Base-by-base conservation (phyloP, 768 basidiomycete genomes). In the Mycena rosella region DNA sequence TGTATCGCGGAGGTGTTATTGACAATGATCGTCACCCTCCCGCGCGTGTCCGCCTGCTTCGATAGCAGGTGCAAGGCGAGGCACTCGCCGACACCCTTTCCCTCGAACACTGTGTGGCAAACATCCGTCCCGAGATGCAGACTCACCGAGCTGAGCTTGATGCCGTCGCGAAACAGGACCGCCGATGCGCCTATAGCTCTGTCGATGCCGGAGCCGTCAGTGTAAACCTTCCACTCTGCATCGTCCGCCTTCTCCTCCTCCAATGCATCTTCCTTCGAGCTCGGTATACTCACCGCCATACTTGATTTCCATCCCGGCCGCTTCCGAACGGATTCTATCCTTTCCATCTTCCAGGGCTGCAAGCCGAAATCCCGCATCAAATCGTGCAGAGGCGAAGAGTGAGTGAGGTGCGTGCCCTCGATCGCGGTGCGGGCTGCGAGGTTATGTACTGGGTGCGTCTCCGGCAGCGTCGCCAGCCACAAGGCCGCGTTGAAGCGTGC, bases 71-170 rank as follows among this genome's bases (percentile, higher is more conserved):
- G 60, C 14, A 67, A 15, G 3, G 63, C 75, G 17, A 75, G 18
- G 0, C 65, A 18, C 1, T 70, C 56, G 1, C 76, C 76, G 0
- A 76, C 65, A 3, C 63, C 63, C 42, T 79, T 76, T 42, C 67
- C 72, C 32, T 77, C 74, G 34, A 70, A 76, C 0, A 75, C 74
- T 4, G 74, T 74, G 58, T 78, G 75, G 1, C 52, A 24, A 17
- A 74, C 15, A 0, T 34, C 22, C 9, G 26, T 30, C 2, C 49
- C 53, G 20, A n/a, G 17, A 3, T 32, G 7, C 10, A 34, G 7
- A 6, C 32, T 6, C 6, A 34, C 13, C 13, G 32, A 34, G 7
- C 7, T 6, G 7, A 34, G 29, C 30, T 52, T 32, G 13, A 26
- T 38, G 0, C 64, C 70, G 5, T 56, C 42, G 11, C 54, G 22